Conservation (phyloP, 257 asterid species). For the Salvia miltiorrhiza region DNA sequence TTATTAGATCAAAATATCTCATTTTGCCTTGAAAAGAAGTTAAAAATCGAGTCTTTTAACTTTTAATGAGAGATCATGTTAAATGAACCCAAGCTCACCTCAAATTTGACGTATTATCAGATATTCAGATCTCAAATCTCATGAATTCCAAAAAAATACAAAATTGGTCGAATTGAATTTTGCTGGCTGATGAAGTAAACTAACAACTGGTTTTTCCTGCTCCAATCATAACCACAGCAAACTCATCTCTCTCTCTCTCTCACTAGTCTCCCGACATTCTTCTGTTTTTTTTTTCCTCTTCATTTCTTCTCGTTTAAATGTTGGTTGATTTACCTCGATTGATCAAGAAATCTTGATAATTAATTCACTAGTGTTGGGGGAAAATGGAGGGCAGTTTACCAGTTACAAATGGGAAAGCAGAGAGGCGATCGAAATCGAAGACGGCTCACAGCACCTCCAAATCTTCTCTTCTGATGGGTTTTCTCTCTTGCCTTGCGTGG, state of each 20-base stretch:
- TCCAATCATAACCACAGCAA: constrained; percentile 7
- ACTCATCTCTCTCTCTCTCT: constrained; percentile 1
- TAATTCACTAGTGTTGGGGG: not conserved
- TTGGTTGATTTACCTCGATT: not conserved
- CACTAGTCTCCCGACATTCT: not conserved
- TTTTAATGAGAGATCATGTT: not conserved
- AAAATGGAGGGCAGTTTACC: constrained; percentile 49
- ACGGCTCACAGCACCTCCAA: constrained; percentile 47
- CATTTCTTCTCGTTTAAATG: not conserved
- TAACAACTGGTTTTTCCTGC: constrained; percentile 15
- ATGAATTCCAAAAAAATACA: not conserved
- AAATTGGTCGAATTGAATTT: not conserved
- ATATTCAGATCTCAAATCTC: not conserved
- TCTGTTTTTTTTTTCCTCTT: not conserved
- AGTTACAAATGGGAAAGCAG: constrained; percentile 48
- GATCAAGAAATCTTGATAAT: not conserved
- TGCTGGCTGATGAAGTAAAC: constrained; percentile 27
- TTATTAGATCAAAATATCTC: too few relatives aligned
- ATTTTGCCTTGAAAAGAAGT: too few relatives aligned
- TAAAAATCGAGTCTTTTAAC: not conserved
- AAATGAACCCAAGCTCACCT: not conserved
- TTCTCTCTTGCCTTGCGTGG: constrained; percentile 90
- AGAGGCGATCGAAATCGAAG: constrained; percentile 81
- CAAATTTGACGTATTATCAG: too few relatives aligned
- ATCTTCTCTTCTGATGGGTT: constrained; percentile 65